A percentile compares a stretch with the other conserved stretches of the same genome.
phyloP scores from a whole-genome alignment of 805 yeast species.

The Metschnikowia drakensbergensis region DNA sequence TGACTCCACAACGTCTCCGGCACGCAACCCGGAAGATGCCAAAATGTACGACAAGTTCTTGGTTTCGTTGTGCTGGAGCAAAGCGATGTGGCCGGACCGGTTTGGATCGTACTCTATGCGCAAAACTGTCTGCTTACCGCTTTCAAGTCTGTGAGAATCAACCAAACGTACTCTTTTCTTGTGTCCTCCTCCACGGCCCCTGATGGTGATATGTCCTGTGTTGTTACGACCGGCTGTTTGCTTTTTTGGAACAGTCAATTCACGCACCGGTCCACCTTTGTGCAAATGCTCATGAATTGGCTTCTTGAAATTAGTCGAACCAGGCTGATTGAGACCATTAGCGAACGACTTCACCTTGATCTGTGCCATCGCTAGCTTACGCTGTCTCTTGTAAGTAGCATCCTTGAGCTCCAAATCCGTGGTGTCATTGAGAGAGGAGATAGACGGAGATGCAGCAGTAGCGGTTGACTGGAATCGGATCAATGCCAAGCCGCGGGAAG shows the following conservation, averaged over 20 bases:
- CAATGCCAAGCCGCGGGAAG: conserved; percentile 9
- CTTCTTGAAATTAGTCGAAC: conserved; percentile 80
- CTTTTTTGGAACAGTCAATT: conserved; percentile 68
- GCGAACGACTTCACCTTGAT: conserved; percentile 72
- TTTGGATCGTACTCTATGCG: conserved; percentile 96
- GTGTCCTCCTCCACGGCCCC: conserved; percentile 98
- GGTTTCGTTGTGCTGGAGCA: conserved; percentile 61
- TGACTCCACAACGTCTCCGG: conserved; percentile 86
- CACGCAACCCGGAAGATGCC: conserved; percentile 90
- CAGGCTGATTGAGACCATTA: conserved; percentile 72
- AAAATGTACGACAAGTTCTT: conserved; percentile 71
- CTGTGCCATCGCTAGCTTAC: conserved; percentile 64
- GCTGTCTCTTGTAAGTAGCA: conserved; percentile 62
- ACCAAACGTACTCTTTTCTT: conserved; percentile 81
- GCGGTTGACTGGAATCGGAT: conserved; percentile 17
- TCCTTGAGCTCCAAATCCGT: conserved; percentile 83
- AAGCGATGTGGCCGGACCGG: conserved; percentile 89
- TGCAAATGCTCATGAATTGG: conserved; percentile 85
- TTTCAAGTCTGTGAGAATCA: conserved; percentile 63
- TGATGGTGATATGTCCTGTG: conserved; percentile 81
- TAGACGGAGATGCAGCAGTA: background rate
- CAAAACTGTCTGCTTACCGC: conserved; percentile 75
- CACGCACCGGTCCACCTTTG: conserved; percentile 77
- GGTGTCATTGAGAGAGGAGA: conserved; percentile 32
- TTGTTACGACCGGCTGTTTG: conserved; percentile 85